A percentile compares a stretch with the other conserved stretches of the same genome.
Evolutionary conservation across 495 filamentous ascomycete genomes (phyloP).

Genomic region (Emericellopsis terricola): DNA sequence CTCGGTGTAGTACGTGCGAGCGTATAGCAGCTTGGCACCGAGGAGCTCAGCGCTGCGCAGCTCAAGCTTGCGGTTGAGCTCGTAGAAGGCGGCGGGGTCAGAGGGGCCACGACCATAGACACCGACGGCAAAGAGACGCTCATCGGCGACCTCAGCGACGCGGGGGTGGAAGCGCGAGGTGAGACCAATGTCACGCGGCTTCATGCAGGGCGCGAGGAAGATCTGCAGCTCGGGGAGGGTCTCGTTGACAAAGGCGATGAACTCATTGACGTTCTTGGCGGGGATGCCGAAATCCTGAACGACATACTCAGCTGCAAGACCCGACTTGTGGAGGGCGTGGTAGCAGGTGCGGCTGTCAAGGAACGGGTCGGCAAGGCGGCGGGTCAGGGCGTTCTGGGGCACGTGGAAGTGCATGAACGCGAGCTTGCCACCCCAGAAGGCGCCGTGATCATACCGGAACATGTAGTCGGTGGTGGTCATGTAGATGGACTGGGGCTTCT

Average conservation of each 20-base stretch:
- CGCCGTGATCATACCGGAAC: slow-evolving; percentile 45
- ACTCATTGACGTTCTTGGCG: slow-evolving; percentile 16
- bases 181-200: slow-evolving; percentile 12
- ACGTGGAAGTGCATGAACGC: slow-evolving; percentile 32
- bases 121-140: slow-evolving; percentile 26
- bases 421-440: slow-evolving; percentile 36
- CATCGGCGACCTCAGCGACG: slow-evolving; percentile 13
- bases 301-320: slow-evolving; percentile 25
- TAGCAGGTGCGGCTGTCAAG: slow-evolving; percentile 39
- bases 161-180: slow-evolving; percentile 16
- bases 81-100: slow-evolving; percentile 16
- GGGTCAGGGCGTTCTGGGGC: slow-evolving; percentile 32
- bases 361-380: slow-evolving; percentile 31
- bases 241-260: slow-evolving; percentile 21
- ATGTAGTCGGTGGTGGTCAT: slow-evolving; percentile 35
- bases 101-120: slow-evolving; percentile 22
- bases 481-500: slow-evolving; percentile 8
- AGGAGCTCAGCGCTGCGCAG: slow-evolving; percentile 34
- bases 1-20: slow-evolving; percentile 36
- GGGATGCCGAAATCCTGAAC: slow-evolving; percentile 37
- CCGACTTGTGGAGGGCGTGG: slow-evolving; percentile 31
- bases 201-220: slow-evolving; percentile 35
- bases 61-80: slow-evolving; percentile 41
- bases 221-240: slow-evolving; percentile 27
- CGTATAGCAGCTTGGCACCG: slow-evolving; percentile 37